Base-by-base conservation (phyloP, 2,329 filamentous ascomycete genomes). In the Scytalidium sp. region DNA sequence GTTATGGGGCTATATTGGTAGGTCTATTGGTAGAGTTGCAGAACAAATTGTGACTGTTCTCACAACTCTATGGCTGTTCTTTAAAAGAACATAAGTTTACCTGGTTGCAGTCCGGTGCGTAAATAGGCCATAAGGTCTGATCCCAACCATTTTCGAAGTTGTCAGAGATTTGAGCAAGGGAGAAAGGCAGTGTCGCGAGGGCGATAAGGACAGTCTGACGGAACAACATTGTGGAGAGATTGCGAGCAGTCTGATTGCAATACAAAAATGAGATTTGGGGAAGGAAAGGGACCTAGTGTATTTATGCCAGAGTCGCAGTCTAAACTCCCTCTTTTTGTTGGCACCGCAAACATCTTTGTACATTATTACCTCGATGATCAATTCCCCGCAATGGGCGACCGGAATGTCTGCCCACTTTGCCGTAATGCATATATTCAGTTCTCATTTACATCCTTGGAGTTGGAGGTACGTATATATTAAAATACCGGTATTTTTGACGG, bases 91-190 rank as follows among this genome's bases (percentile, higher is more conserved):
- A 47, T 25, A 17, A 17, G 15, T 23, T 25, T 47, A 47, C 80
- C 60, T 83, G 80, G 65, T 71, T 81, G 61, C 81, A 84, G 65
- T 83, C 79, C 3, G 72, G 65, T 3, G 81, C 80, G 55, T 83
- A 84, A 7, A 68, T 79, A 0, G 79, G 75, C 81, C 81, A 84
- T 50, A 75, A 71, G 0, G 76, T 67, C 55, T 78, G 61, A 59
- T 84, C 75, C 77, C 75, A 82, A 40, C 81, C 81, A 48, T 61
- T 70, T 61, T 84, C 81, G 50, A 84, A 84, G 59, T 73, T 75
- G 41, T 79, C 75, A 1, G 74, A 71, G 56, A 82, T 67, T 59
- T 83, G 80, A 50, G 70, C 79, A 19, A 79, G 56, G 21, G 78
- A 67, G 45, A 72, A 65, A 2, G 76, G 73, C 39, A 76, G 61